Percentiles rank a stretch among this genome's conserved stretches.
Conservation (phyloP, 441 rosid genomes). For the Viola pubescens region DNA sequence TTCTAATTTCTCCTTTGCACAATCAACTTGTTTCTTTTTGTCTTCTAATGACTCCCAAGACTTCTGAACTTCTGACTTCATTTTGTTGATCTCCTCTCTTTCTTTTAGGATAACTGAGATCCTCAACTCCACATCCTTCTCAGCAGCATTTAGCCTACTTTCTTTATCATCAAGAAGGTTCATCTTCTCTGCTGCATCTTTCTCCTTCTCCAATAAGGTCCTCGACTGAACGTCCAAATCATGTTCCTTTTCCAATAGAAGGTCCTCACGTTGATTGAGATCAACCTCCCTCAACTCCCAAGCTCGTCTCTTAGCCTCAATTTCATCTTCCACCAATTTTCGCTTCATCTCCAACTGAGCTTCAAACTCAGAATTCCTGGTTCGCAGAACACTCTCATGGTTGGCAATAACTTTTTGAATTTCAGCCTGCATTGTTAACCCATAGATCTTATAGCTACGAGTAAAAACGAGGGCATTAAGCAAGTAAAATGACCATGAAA, state of each 20-base stretch:
- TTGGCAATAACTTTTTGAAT: slow-evolving; percentile 47
- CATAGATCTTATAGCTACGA: slow-evolving; percentile 5
- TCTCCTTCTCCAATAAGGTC: slow-evolving; percentile 58
- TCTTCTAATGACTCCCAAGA: slow-evolving; percentile 59
- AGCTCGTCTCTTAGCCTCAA: slow-evolving; percentile 74
- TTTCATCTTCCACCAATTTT: slow-evolving; percentile 64
- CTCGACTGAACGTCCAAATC: slow-evolving; percentile 61
- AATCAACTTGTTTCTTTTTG: slow-evolving; percentile 50
- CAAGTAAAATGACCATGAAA: neutral
- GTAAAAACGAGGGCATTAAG: neutral
- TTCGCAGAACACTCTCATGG: slow-evolving; percentile 53
- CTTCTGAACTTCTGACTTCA: slow-evolving; percentile 53
- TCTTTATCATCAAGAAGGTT: slow-evolving; percentile 53
- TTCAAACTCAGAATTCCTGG: slow-evolving; percentile 63
- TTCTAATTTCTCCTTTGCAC: slow-evolving; percentile 58
- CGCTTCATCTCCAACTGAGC: slow-evolving; percentile 60
- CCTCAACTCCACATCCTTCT: slow-evolving; percentile 42
- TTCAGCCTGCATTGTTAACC: slow-evolving; percentile 47
- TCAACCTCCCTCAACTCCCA: slow-evolving; percentile 91
- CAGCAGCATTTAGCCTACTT: slow-evolving; percentile 34
- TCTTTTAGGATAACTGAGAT: slow-evolving; percentile 42
- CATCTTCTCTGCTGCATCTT: slow-evolving; percentile 50
- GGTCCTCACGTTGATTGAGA: slow-evolving; percentile 56
- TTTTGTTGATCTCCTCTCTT: slow-evolving; percentile 44
- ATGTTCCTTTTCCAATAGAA: slow-evolving; percentile 61